phyloP scores from a whole-genome alignment of 306 rosid species.

The Quercus wislizeni region DNA sequence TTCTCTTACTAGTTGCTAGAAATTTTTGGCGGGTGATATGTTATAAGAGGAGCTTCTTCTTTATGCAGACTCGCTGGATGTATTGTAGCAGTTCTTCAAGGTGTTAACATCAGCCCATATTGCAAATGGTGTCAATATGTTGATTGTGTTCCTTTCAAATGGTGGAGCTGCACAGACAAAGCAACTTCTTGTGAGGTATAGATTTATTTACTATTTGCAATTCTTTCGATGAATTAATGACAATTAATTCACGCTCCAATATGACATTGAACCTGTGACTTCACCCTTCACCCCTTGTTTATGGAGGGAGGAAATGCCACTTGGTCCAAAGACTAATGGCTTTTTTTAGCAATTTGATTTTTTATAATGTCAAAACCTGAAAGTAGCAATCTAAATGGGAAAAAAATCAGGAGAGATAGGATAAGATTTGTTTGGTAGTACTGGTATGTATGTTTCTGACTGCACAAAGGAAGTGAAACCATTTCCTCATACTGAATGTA shows the following conservation, averaged over 20 bases:
- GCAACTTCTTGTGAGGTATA: conserved; percentile 74
- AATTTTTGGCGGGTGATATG: conserved; percentile 24
- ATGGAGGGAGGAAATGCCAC: neutral
- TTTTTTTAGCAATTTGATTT: neutral
- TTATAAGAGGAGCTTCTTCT: conserved; percentile 29
- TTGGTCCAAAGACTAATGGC: neutral
- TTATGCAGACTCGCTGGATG: conserved; percentile 73
- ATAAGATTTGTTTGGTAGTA: neutral
- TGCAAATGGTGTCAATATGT: conserved; percentile 78
- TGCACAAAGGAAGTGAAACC: neutral
- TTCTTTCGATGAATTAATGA: neutral
- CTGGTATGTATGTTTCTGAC: neutral
- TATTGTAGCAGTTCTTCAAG: conserved; percentile 58
- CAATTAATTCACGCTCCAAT: neutral
- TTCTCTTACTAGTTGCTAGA: neutral
- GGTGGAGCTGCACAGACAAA: conserved; percentile 72
- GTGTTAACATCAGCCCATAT: conserved; percentile 67
- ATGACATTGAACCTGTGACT: neutral
- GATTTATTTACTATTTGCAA: neutral
- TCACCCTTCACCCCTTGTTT: neutral
- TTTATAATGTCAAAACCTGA: neutral
- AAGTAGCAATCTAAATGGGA: neutral
- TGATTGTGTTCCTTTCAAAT: conserved; percentile 67
- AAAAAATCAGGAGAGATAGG: neutral
- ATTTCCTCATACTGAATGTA: neutral